Evolutionary conservation across 371 early-diverging fungal species (phyloP), one percentile per base, ranked within the genome.

Genomic region (Catenaria anguillulae): DNA sequence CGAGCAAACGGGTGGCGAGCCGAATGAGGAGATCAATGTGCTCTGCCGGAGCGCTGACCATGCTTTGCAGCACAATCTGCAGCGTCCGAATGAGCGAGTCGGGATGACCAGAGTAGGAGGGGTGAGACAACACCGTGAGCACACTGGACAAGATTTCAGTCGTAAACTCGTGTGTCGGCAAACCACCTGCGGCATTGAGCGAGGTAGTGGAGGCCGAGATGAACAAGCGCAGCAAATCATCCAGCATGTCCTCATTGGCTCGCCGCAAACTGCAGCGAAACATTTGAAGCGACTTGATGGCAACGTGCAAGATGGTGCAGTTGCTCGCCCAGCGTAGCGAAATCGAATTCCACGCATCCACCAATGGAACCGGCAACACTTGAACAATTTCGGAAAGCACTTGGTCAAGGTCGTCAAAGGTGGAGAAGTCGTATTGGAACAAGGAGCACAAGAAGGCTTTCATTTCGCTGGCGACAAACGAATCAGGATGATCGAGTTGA

Each of bases 231-330:
- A 50, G 29, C 10, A 50, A 4, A 8, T 29, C 29, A 1, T 10
- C 15, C 2, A 50, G 29, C 26, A 29, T 26, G 2, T 26, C 52
- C 2, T 26, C 2, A 2, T 17, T 15, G 4, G 31, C 29, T 2
- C 8, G 8, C 15, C 52, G 52, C 52, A 50, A 4, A 2, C 29
- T 50, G 35, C 26, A n/a, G 17, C 58, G 58, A 21, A 58, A 58
- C 43, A 58, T 58, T 10, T 33, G 34, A 8, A 58, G 35, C 36
- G 58, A 58, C 36, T 29, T n/a, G 24, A 42, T 40, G 0, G 58
- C 58, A 6, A 58, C 43, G 42, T 58, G 58, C 43, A 33, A 31
- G 34, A 58, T 58, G 15, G 58, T 58, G 35, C 35, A 40, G 35
- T 33, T 58, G 4, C 40, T 29, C 2, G 58, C 58, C 58, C 58